Evolutionary conservation across 306 rosid genomes (phyloP), one percentile per base, ranked within the genome.

Genomic region (Trifolium fragiferum): DNA sequence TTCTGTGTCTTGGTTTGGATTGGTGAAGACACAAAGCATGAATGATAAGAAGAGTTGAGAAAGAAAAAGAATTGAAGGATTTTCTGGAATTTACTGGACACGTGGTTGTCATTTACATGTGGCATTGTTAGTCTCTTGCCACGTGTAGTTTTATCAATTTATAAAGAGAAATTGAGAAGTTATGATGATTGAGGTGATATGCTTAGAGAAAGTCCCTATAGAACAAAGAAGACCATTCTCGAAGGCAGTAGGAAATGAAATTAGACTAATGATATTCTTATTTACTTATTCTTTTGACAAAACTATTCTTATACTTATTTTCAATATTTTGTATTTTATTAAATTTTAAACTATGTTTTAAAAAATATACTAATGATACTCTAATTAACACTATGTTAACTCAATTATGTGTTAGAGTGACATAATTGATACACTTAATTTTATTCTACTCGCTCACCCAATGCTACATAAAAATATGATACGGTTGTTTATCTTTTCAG

Each of bases 61-160:
- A 16, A 38, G 20, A 72, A 64, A 80, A 40, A 6, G 51, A 60
- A 23, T 0, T 1, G 7, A 4, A 43, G 12, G 84, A 83, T 62
- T 27, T 74, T 90, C 91, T 76, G 67, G 93, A 83, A 70, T 14
- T 40, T 50, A 2, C 68, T 13, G 5, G 72, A 78, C 87, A 81
- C 77, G 82, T 89, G 88, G 77, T 7, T 19, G 6, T 0, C 0
- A 0, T 1, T 40, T 54, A n/a, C 81, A 82, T 66, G 93, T 89
- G 87, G 84, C 84, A 7, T 14, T 18, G 6, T 37, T 7, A 58
- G 5, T 53, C 21, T 16, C 7, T 19, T 71, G 80, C 77, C 78
- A 86, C 76, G 72, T 57, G 73, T 76, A 38, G 5, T 33, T 49
- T 51, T 25, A 10, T 20, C 20, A 47, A 38, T 81, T 25, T 77